Percentiles rank a stretch among this genome's conserved stretches.
phyloP scores from a whole-genome alignment of 1,139 yeast genomes.

The Diutina pseudorugosa region DNA sequence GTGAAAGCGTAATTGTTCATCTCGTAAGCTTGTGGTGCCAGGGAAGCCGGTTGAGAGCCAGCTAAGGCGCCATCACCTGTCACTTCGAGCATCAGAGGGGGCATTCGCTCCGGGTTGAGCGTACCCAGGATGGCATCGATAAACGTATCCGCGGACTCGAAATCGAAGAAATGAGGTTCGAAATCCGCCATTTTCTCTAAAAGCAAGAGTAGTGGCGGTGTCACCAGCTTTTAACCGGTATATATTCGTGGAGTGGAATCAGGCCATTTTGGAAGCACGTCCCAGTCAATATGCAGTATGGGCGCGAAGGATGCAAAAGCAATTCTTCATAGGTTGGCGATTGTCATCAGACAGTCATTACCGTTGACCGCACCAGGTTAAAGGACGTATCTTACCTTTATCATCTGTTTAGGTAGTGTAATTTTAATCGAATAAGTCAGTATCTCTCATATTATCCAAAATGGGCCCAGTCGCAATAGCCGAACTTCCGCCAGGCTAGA shows the following conservation, averaged over 20 bases:
- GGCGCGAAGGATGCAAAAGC: background rate
- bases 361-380: background rate
- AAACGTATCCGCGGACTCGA: constrained; percentile 1
- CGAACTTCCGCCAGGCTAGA: background rate
- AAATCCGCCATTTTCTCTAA: constrained; percentile 1
- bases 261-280: background rate
- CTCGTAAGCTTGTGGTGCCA: background rate
- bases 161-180: constrained; percentile 1
- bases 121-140: constrained; percentile 1
- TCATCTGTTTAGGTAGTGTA: no score
- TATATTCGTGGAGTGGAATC: background rate
- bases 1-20: constrained; percentile 1
- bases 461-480: background rate
- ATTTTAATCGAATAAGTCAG: no score
- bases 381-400: no score
- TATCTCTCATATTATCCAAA: background rate
- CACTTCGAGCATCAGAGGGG: background rate
- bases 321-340: background rate
- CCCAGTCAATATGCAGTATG: background rate
- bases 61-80: background rate
- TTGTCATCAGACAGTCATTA: background rate
- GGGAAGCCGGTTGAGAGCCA: background rate
- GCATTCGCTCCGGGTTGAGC: constrained; percentile 1
- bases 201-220: background rate
- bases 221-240: background rate